Conservation (phyloP, 371 early-diverging fungal genomes). For the Parasitella parasitica region DNA sequence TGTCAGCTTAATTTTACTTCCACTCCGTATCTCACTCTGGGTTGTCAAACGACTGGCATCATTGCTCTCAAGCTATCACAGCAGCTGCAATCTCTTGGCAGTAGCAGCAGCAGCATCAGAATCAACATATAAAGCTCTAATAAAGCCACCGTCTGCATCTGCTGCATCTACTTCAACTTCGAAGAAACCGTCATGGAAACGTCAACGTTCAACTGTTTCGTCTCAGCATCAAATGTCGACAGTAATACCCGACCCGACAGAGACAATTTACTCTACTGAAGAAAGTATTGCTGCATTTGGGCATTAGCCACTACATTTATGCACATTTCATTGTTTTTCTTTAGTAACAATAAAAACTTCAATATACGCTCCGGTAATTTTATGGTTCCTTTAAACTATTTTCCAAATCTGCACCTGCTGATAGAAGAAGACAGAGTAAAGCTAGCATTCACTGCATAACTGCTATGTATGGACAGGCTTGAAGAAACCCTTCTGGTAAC, state of each 20-base stretch:
- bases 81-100: not conserved
- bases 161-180: not conserved
- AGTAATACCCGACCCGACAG: slow-evolving; percentile 6
- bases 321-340: too few species aligned
- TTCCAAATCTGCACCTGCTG: too few species aligned
- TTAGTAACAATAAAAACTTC: too few species aligned
- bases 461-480: too few species aligned
- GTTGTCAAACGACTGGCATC: slow-evolving; percentile 32
- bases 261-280: slow-evolving; percentile 12
- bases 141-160: not conserved
- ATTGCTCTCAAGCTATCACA: slow-evolving; percentile 4
- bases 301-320: not conserved
- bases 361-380: too few species aligned
- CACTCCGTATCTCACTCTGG: slow-evolving; percentile 45
- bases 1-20: slow-evolving; percentile 37
- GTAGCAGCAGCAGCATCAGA: too few species aligned
- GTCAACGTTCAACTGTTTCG: not conserved
- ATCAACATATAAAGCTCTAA: too few species aligned
- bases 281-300: slow-evolving; percentile 21
- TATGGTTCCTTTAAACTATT: too few species aligned
- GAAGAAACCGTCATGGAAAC: not conserved
- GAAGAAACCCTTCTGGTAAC: too few species aligned
- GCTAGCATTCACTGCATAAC: too few species aligned
- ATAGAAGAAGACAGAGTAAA: too few species aligned
- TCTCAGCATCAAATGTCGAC: slow-evolving; percentile 4